Evolutionary conservation across 495 filamentous ascomycete genomes (phyloP).

Genomic region (Penicillium parvum): DNA sequence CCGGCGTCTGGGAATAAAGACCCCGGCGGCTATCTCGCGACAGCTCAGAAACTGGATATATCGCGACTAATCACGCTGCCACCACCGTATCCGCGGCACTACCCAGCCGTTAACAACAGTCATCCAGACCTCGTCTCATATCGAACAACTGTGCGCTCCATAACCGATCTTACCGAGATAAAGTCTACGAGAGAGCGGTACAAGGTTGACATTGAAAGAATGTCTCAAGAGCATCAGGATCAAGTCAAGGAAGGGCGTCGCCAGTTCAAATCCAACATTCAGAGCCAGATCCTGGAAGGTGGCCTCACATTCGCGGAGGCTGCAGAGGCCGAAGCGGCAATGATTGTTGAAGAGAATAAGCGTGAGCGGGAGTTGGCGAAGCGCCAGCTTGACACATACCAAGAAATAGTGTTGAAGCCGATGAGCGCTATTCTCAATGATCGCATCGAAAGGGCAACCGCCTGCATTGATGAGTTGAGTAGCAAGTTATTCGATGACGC

Average conservation of each 20-base stretch:
- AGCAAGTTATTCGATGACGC: conserved; percentile 69
- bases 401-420: conserved; percentile 68
- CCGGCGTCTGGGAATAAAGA: conserved; percentile 11
- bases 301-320: conserved; percentile 76
- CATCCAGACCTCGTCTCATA: conserved; percentile 83
- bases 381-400: conserved; percentile 71
- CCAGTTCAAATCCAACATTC: conserved; percentile 60
- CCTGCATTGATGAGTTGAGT: conserved; percentile 66
- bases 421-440: conserved; percentile 66
- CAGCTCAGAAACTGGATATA: conserved; percentile 66
- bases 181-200: conserved; percentile 63
- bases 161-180: conserved; percentile 72
- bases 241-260: conserved; percentile 44
- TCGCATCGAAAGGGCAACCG: conserved; percentile 57
- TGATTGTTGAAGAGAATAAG: conserved; percentile 57
- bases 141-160: conserved; percentile 65
- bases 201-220: conserved; percentile 31
- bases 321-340: conserved; percentile 67
- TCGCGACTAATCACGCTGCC: conserved; percentile 89
- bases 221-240: conserved; percentile 35
- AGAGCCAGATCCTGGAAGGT: conserved; percentile 67
- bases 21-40: conserved; percentile 17
- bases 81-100: conserved; percentile 86
- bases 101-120: conserved; percentile 92
- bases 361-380: conserved; percentile 60